Conservation (phyloP, 805 yeast genomes). For the Candida stauntonica region DNA sequence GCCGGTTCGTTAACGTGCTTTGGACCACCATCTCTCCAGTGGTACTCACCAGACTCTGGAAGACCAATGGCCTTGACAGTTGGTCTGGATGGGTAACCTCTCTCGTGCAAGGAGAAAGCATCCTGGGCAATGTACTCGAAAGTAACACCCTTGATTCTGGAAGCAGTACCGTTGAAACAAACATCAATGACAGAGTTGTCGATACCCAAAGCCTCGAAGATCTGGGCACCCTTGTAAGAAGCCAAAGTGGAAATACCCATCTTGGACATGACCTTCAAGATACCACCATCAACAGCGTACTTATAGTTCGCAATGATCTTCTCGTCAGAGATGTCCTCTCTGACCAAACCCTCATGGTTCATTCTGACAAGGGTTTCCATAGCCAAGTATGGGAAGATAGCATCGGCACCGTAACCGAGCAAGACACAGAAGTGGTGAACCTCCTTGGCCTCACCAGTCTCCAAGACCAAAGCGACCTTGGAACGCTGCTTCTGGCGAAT, state of each 20-base stretch:
- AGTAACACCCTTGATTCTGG: conserved; percentile 92
- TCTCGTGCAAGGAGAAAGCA: conserved; percentile 88
- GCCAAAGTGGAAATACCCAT: conserved; percentile 99
- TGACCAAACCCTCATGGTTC: conserved; percentile 73
- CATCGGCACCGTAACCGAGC: conserved; percentile 97
- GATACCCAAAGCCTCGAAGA: conserved; percentile 93
- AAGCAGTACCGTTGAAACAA: conserved; percentile 96
- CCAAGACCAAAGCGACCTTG: conserved; percentile 85
- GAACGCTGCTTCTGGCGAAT: conserved; percentile 96
- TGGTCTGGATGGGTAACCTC: conserved; percentile 80
- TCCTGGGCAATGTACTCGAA: conserved; percentile 96
- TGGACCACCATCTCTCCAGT: conserved; percentile 98
- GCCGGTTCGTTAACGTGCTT: conserved; percentile 92
- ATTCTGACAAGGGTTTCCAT: conserved; percentile 83
- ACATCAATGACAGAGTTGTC: conserved; percentile 93
- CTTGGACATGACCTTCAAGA: conserved; percentile 95
- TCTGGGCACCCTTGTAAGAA: conserved; percentile 98
- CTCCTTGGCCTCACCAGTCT: conserved; percentile 96
- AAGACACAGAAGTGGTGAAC: conserved; percentile 94
- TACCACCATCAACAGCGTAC: conserved; percentile 83
- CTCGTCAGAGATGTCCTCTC: conserved; percentile 51
- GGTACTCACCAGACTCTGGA: conserved; percentile 95
- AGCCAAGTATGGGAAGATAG: conserved; percentile 88
- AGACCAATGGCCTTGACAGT: conserved; percentile 64
- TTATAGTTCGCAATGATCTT: conserved; percentile 73